Evolutionary conservation across 2,329 filamentous ascomycete genomes (phyloP).

Genomic region (Pseudogymnoascus verrucosus): DNA sequence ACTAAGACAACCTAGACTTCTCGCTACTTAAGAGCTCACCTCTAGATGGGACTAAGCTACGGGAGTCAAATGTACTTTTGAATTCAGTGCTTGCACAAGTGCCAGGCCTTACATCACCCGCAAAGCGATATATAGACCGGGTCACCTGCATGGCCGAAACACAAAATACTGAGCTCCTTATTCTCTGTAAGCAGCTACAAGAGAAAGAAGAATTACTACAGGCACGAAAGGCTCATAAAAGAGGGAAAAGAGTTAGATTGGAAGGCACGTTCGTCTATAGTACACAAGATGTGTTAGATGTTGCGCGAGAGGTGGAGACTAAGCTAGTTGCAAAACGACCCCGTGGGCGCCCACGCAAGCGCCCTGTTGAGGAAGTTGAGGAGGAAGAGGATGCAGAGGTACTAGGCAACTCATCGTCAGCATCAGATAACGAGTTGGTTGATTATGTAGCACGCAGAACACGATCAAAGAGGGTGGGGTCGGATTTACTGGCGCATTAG

Average conservation of each 20-base stretch:
- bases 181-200: neutral
- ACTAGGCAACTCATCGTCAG: neutral
- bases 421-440: neutral
- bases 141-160: neutral
- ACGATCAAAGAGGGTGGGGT: neutral
- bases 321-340: neutral
- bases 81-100: neutral
- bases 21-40: neutral
- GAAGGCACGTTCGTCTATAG: neutral
- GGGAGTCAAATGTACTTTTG: neutral
- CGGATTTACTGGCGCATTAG: neutral
- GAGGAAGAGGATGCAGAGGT: neutral
- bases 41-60: neutral
- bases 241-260: neutral
- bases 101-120: neutral
- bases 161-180: neutral
- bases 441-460: neutral
- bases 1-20: neutral
- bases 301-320: neutral
- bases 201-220: neutral
- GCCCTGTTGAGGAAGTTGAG: neutral
- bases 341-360: neutral
- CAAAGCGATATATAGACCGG: neutral
- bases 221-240: neutral
- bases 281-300: neutral